phyloP scores from a whole-genome alignment of 352 stramenopile species.

The Pythium folliculosum region DNA sequence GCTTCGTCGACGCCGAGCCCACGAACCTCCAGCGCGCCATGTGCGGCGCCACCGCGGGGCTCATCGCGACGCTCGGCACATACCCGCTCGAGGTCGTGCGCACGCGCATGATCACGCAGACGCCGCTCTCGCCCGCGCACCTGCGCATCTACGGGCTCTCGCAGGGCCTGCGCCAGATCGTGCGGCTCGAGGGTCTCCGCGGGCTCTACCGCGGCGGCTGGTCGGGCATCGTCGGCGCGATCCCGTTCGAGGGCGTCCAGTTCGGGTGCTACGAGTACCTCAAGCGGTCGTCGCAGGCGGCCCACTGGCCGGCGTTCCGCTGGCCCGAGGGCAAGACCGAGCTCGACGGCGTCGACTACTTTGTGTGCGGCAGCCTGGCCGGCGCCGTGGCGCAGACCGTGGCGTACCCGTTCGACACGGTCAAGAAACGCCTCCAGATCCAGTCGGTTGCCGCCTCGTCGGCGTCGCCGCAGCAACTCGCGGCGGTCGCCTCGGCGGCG shows the following conservation, averaged over 20 bases:
- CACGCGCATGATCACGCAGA: conserved; percentile 80
- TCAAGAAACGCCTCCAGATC: conserved; percentile 82
- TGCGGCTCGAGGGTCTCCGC: conserved; percentile 58
- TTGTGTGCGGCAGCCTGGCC: conserved; percentile 72
- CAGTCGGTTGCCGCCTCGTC: conserved; percentile 33
- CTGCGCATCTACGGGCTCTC: conserved; percentile 56
- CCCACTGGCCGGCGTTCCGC: conserved; percentile 60
- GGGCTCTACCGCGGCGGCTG: conserved; percentile 74
- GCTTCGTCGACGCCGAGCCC: conserved; percentile 30
- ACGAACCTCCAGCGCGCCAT: conserved; percentile 54
- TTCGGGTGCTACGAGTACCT: conserved; percentile 86
- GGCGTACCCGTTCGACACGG: conserved; percentile 83
- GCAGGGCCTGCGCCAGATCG: conserved; percentile 62
- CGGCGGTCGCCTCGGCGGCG: not conserved
- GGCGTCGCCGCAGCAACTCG: too few species aligned
- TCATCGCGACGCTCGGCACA: conserved; percentile 71
- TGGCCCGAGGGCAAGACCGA: conserved; percentile 69
- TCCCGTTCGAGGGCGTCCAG: conserved; percentile 83
- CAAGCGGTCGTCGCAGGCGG: conserved; percentile 47
- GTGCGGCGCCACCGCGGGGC: conserved; percentile 59
- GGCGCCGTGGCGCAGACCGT: conserved; percentile 80
- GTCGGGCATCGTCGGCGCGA: conserved; percentile 65
- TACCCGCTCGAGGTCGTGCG: conserved; percentile 85
- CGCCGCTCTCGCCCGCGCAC: conserved; percentile 32
- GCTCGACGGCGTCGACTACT: conserved; percentile 75